Percentiles rank a stretch among this genome's conserved stretches.
Conservation (phyloP, 2,329 filamentous ascomycete genomes). For the Mariannaea elegans region DNA sequence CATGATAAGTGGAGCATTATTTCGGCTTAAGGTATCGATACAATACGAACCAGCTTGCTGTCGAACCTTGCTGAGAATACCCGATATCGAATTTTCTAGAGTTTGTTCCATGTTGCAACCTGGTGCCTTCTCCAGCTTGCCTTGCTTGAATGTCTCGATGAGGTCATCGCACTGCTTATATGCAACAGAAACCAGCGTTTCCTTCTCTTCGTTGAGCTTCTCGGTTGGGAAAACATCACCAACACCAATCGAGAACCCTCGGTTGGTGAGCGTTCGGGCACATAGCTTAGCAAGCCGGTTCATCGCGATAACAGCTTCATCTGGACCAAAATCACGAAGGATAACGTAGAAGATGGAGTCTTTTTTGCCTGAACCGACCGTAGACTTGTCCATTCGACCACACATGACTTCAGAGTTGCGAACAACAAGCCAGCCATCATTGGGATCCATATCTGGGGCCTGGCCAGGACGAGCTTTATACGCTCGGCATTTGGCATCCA, state of each 20-base stretch:
- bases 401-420: slow-evolving; percentile 98
- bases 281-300: slow-evolving; percentile 92
- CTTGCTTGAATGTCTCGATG: slow-evolving; percentile 81
- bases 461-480: slow-evolving; percentile 70
- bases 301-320: slow-evolving; percentile 90
- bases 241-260: slow-evolving; percentile 95
- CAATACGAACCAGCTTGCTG: slow-evolving; percentile 91
- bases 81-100: slow-evolving; percentile 88
- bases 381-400: slow-evolving; percentile 96
- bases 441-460: slow-evolving; percentile 78
- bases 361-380: slow-evolving; percentile 96
- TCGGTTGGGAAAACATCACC: slow-evolving; percentile 90
- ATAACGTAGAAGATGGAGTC: slow-evolving; percentile 98
- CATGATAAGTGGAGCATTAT: slow-evolving; percentile 96
- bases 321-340: slow-evolving; percentile 90
- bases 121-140: slow-evolving; percentile 83
- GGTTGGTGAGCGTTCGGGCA: slow-evolving; percentile 85
- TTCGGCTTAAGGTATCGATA: slow-evolving; percentile 86
- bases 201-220: slow-evolving; percentile 75
- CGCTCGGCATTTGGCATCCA: slow-evolving; percentile 91
- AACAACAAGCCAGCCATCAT: slow-evolving; percentile 91
- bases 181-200: slow-evolving; percentile 77
- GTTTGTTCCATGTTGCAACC: slow-evolving; percentile 94
- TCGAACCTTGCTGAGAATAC: slow-evolving; percentile 90
- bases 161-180: slow-evolving; percentile 85